Evolutionary conservation across 1,284 basidiomycete species (phyloP).

Genomic region (Pseudozyma thailandica): DNA sequence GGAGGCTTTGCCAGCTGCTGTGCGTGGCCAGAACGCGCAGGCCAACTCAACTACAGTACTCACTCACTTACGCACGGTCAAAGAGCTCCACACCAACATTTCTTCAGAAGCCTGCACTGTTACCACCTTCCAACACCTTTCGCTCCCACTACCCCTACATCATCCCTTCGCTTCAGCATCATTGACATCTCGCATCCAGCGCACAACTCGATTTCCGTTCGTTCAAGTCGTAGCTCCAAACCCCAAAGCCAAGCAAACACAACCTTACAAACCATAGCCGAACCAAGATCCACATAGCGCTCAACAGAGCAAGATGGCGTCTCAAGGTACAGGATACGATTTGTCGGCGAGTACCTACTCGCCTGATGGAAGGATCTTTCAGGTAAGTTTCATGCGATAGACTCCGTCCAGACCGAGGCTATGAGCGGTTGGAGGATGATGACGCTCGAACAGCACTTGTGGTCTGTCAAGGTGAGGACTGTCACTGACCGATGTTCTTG

Average conservation of each 20-base stretch:
- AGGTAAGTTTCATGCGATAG: slow-evolving; percentile 69
- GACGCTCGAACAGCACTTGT: too few species aligned
- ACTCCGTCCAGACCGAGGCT: neutral
- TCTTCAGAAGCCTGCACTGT: neutral
- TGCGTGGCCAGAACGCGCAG: neutral
- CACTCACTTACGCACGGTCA: neutral
- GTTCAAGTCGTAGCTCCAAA: too few species aligned
- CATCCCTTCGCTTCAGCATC: too few species aligned
- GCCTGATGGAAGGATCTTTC: slow-evolving; percentile 97
- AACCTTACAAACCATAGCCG: neutral
- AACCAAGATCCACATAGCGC: neutral
- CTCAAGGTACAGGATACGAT: slow-evolving; percentile 98
- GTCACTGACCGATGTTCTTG: too few species aligned
- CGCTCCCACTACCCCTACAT: too few species aligned
- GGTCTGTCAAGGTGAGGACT: too few species aligned
- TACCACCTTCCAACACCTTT: neutral
- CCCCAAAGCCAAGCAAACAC: too few species aligned
- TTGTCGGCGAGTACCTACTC: slow-evolving; percentile 98
- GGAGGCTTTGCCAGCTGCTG: too few species aligned
- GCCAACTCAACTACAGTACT: neutral
- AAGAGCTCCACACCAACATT: neutral
- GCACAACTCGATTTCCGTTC: too few species aligned
- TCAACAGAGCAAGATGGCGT: slow-evolving; percentile 86
- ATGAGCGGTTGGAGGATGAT: too few species aligned
- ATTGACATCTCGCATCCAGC: too few species aligned